Conservation (phyloP, 2,329 filamentous ascomycete genomes). For the Pseudogymnoascus sp. region DNA sequence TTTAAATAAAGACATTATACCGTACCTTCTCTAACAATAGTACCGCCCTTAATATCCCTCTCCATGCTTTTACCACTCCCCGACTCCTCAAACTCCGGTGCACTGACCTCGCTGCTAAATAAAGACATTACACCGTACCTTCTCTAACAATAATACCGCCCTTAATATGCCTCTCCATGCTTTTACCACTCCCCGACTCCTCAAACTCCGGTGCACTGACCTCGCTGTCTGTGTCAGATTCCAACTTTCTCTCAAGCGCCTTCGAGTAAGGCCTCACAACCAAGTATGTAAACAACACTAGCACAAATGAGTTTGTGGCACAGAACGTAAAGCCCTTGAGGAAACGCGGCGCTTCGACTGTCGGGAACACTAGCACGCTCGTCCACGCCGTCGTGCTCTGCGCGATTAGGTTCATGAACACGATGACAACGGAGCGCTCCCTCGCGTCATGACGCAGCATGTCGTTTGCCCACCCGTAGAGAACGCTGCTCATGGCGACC, state of each 20-base stretch:
- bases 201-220: neutral
- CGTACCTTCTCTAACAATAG: neutral
- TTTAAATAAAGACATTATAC: neutral
- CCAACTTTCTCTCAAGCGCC: neutral
- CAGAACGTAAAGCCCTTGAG: slow-evolving; percentile 31
- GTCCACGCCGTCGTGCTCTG: slow-evolving; percentile 42
- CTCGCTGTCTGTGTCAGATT: neutral
- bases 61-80: neutral
- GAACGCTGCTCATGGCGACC: slow-evolving; percentile 38
- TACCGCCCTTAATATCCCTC: neutral
- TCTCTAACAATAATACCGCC: neutral
- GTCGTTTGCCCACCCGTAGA: slow-evolving; percentile 41
- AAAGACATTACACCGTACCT: neutral
- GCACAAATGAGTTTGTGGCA: slow-evolving; percentile 25
- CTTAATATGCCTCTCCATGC: neutral
- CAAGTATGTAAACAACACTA: slow-evolving; percentile 22
- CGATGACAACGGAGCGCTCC: slow-evolving; percentile 34
- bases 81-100: neutral
- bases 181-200: neutral
- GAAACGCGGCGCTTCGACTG: slow-evolving; percentile 35
- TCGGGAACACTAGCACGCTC: slow-evolving; percentile 37
- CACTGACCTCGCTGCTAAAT: neutral
- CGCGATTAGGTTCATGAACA: slow-evolving; percentile 36
- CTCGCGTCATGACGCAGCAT: slow-evolving; percentile 32
- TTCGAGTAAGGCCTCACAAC: slow-evolving; percentile 14